Evolutionary conservation across 2,329 filamentous ascomycete species (phyloP).

Genomic region (Fusarium sp.): DNA sequence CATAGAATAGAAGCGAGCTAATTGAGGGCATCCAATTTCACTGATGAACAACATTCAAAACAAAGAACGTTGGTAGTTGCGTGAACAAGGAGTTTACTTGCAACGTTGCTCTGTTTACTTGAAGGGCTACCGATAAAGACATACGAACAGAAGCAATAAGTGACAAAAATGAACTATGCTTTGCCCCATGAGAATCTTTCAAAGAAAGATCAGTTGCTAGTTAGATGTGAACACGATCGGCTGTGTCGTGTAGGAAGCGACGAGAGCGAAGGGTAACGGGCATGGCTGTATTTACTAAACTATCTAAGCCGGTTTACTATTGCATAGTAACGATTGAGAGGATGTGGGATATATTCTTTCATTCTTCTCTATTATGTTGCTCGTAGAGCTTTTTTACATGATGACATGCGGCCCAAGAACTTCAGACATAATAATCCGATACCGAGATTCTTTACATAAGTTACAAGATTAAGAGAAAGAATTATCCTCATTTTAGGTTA

Average conservation of each 20-base stretch:
- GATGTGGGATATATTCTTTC: too few relatives aligned
- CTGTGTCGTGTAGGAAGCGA: not conserved
- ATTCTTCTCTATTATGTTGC: too few relatives aligned
- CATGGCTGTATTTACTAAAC: too few relatives aligned
- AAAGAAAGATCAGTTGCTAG: too few relatives aligned
- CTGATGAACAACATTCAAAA: not conserved
- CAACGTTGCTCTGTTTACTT: not conserved
- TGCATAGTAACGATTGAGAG: not conserved
- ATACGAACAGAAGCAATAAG: not conserved
- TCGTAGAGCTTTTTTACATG: too few relatives aligned
- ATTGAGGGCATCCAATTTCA: not conserved
- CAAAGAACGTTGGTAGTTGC: slow-evolving; percentile 2
- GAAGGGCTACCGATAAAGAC: not conserved
- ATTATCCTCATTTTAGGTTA: too few relatives aligned
- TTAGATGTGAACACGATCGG: not conserved
- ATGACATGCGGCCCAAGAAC: too few relatives aligned
- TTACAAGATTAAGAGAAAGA: too few relatives aligned
- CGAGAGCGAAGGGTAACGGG: not conserved
- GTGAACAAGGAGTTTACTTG: not conserved
- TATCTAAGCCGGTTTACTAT: not conserved
- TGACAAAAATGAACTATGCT: too few relatives aligned
- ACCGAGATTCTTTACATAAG: too few relatives aligned
- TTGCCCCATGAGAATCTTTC: too few relatives aligned
- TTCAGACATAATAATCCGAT: too few relatives aligned
- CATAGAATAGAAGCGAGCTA: not conserved